A percentile compares a stretch with the other conserved stretches of the same genome.
Conservation (phyloP, 768 basidiomycete genomes). For the Psilocybe cubensis region DNA sequence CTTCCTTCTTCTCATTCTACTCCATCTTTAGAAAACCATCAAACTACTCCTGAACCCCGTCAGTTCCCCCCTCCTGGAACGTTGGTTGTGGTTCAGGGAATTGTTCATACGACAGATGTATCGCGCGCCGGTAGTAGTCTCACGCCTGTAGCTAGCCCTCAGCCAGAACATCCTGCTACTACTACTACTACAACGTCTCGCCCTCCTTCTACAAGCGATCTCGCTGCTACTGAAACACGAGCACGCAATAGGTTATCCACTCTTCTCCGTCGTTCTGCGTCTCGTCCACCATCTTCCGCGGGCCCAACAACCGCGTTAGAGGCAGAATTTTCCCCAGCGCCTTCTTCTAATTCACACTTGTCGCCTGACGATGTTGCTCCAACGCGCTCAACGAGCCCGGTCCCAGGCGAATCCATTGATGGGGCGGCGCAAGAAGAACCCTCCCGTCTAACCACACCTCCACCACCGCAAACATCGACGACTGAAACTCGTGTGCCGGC, state of each 20-base stretch:
- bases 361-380: slow-evolving; percentile 6
- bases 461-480: not conserved
- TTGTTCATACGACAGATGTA: slow-evolving; percentile 77
- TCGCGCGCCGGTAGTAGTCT: slow-evolving; percentile 28
- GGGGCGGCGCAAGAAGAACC: slow-evolving; percentile 4
- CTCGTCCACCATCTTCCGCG: slow-evolving; percentile 15
- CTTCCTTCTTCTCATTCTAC: slow-evolving; percentile 5
- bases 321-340: slow-evolving; percentile 15
- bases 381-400: slow-evolving; percentile 1
- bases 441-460: not conserved
- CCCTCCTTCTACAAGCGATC: slow-evolving; percentile 30
- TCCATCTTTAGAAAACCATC: slow-evolving; percentile 10
- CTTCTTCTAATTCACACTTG: slow-evolving; percentile 7
- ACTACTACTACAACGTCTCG: slow-evolving; percentile 18
- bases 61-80: slow-evolving; percentile 77
- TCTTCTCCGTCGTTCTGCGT: slow-evolving; percentile 22
- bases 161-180: not conserved
- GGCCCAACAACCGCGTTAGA: slow-evolving; percentile 11
- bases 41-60: slow-evolving; percentile 26
- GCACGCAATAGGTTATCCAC: slow-evolving; percentile 34
- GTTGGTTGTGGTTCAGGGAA: slow-evolving; percentile 82
- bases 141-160: slow-evolving; percentile 16
- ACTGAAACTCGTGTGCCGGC: slow-evolving; percentile 29
- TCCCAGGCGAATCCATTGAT: slow-evolving; percentile 8
- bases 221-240: slow-evolving; percentile 16